These are phyloP conservation scores for Musa acuminata DNA, from an alignment of 176 grass and related monocot species.

Conservation along the genomic window DNA sequence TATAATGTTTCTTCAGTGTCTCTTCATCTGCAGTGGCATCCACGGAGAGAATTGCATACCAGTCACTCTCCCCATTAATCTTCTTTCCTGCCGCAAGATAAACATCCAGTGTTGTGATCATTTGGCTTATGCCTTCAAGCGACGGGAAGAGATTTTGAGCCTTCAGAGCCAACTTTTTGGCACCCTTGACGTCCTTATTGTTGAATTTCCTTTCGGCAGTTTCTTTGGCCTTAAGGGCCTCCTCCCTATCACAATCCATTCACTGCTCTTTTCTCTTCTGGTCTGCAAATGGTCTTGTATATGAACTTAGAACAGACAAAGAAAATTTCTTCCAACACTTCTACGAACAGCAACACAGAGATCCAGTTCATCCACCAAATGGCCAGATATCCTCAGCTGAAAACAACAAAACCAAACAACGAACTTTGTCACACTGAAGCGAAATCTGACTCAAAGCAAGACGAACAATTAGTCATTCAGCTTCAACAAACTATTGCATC, in stretches of 20 bases:
- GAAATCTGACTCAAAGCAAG: background rate
- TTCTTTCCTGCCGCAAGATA: constrained; percentile 64
- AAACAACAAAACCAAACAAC: background rate
- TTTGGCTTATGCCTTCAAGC: constrained; percentile 76
- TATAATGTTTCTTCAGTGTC: constrained; percentile 80
- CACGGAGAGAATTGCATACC: constrained; percentile 71
- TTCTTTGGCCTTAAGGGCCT: constrained; percentile 57
- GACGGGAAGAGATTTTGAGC: constrained; percentile 64
- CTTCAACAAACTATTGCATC: background rate
- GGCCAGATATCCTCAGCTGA: background rate
- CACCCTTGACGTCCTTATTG: constrained; percentile 39
- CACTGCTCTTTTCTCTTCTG: background rate
- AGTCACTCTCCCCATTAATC: constrained; percentile 67
- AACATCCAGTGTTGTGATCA: constrained; percentile 69
- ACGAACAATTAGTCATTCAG: background rate
- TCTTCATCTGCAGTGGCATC: constrained; percentile 65
- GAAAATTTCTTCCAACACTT: background rate
- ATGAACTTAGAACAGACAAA: constrained; percentile 12
- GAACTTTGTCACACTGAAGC: background rate
- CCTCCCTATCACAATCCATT: constrained; percentile 64
- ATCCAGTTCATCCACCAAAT: no score
- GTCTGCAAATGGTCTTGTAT: background rate
- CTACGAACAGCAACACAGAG: background rate
- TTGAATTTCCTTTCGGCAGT: constrained; percentile 67
- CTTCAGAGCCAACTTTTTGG: constrained; percentile 67